Conservation (phyloP, 169 alveolate species). For the Neospora caninum region DNA sequence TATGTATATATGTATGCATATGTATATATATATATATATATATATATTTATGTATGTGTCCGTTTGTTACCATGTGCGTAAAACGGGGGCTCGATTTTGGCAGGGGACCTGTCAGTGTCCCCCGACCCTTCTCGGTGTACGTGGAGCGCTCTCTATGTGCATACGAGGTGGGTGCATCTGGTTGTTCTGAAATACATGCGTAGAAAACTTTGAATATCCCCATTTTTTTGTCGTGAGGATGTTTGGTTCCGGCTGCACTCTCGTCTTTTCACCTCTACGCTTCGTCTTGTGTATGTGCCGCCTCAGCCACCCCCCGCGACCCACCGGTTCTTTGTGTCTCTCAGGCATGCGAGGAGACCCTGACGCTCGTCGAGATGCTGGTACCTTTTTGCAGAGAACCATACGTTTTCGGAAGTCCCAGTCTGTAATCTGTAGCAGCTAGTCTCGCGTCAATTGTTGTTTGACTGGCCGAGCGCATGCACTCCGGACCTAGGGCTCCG, state of each 20-base stretch:
- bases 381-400: neutral
- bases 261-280: neutral
- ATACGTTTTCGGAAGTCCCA: too few relatives aligned
- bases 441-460: too few relatives aligned
- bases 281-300: neutral
- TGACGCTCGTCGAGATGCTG: constrained; percentile 34
- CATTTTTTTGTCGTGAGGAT: neutral
- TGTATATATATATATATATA: too few relatives aligned
- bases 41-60: neutral
- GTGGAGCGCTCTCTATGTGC: too few relatives aligned
- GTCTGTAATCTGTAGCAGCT: too few relatives aligned
- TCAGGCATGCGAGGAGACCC: neutral
- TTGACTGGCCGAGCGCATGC: too few relatives aligned
- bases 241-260: neutral
- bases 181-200: neutral
- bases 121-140: neutral
- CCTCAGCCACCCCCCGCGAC: neutral
- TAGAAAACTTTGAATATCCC: neutral
- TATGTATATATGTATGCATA: too few relatives aligned
- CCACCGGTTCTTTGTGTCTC: neutral
- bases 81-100: too few relatives aligned
- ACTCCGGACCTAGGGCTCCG: too few relatives aligned
- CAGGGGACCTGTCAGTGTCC: too few relatives aligned
- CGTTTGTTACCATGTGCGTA: too few relatives aligned
- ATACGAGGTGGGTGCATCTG: too few relatives aligned